phyloP scores from a whole-genome alignment of 177 flowering plant species.

The Vitis hybrid region DNA sequence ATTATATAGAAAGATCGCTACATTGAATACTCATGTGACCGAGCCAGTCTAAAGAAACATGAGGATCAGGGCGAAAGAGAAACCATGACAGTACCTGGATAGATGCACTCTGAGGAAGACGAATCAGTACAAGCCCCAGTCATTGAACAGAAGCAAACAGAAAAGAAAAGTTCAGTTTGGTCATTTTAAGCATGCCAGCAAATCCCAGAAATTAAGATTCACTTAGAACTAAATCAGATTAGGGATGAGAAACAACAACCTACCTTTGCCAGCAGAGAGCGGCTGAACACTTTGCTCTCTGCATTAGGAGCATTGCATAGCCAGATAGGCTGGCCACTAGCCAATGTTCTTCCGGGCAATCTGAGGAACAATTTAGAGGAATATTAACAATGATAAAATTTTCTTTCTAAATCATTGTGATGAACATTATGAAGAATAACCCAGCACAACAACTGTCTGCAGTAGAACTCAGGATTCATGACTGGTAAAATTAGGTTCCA shows the following conservation, averaged over 20 bases:
- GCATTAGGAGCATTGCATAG: slow-evolving; percentile 68
- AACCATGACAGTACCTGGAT: slow-evolving; percentile 58
- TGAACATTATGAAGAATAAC: too few relatives aligned
- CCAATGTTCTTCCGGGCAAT: slow-evolving; percentile 78
- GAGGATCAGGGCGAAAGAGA: neutral
- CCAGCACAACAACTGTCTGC: too few relatives aligned
- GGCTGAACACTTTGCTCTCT: slow-evolving; percentile 75
- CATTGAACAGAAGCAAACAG: slow-evolving; percentile 14
- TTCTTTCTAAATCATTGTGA: too few relatives aligned
- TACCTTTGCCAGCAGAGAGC: slow-evolving; percentile 92
- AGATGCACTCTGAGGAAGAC: slow-evolving; percentile 68
- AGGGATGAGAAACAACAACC: slow-evolving; percentile 1
- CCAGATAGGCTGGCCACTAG: slow-evolving; percentile 66
- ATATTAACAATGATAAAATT: neutral
- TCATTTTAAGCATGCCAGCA: neutral
- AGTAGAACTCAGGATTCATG: too few relatives aligned
- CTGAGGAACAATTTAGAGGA: slow-evolving; percentile 27
- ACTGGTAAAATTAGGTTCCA: too few relatives aligned
- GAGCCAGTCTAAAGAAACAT: neutral
- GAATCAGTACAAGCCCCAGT: slow-evolving; percentile 11
- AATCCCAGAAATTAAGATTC: slow-evolving; percentile 1
- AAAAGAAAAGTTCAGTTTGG: slow-evolving; percentile 7
- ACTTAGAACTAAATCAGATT: neutral
- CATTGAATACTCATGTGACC: too few relatives aligned
- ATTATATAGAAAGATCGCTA: too few relatives aligned